Base-by-base conservation (phyloP, 2,329 filamentous ascomycete genomes). In the Hypoxylon sp. region DNA sequence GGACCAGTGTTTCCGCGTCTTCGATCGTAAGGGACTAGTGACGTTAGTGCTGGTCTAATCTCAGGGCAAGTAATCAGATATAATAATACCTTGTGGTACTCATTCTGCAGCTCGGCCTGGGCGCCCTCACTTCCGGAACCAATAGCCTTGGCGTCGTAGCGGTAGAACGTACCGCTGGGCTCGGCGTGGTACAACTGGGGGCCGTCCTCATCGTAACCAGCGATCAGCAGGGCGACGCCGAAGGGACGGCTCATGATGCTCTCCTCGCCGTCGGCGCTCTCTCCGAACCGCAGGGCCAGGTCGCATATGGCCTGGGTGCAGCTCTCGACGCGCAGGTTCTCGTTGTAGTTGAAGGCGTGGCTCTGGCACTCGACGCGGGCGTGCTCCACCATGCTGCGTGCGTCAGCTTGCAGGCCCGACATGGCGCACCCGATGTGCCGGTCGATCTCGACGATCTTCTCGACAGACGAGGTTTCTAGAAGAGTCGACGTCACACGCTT, bases 381-480 rank as follows among this genome's bases (percentile, higher is more conserved):
- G 84, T 99, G 96, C 86, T 99, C 96, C 73, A 99, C 90, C 92
- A 99, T 97, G 83, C 92, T 96, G 79, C 96, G 92, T 71, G 96
- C 96, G 82, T 99, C 96, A 78, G 96, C 96, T 86, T 99, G 96
- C 73, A 99, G 89, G 51, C 96, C 96, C 39, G 92, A 96, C 94
- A 99, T 99, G 84, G 96, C 96, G 84, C 96, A 98, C 78, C 96
- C 96, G 77, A 99, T 98, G 86, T 99, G 96, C 80, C 93, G 90
- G 85, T 99, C 96, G 81, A 99, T 98, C 83, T 99, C 96, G 81
- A 99, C 95, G 78, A 99, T 98, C 90, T 99, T 99, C 84, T 99
- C 96, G 78, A 99, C 96, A 44, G 94, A 98, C 51, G 93, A 97
- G 33, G 96, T 97, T 84, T 98, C 96, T 78, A 99, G 93, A 70